Base-by-base conservation (phyloP, 2,329 filamentous ascomycete species). In the Fusarium brachygibbosum region DNA sequence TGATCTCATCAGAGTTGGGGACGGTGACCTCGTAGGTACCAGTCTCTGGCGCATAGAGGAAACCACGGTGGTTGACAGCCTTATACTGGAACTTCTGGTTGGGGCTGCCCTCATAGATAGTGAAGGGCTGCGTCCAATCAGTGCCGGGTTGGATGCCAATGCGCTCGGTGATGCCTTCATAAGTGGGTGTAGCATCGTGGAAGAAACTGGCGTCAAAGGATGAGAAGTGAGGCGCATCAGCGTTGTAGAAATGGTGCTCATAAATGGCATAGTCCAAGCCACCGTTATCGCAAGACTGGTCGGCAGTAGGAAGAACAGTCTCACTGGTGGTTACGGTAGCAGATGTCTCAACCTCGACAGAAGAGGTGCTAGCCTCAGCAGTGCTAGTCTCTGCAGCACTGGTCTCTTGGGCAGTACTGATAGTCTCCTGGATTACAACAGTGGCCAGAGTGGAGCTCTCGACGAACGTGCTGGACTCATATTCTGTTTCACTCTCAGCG, bases 1-100 rank as follows among this genome's bases (percentile, higher is more conserved):
- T 62, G 14, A 62, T 62, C 42, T 62, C 58, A 6, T 62, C 58
- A 17, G 58, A 62, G 44, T 61, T 62, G 12, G 58, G 58, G 2
- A 62, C 28, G 3, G 58, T 62, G 7, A 62, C 56, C 2, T 17
- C 8, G 12, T 62, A 62, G 3, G 11, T 28, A 10, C 58, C 58
- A 0, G 32, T 14, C 1, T 8, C 38, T 1, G 58, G 58, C 4
- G 58, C 58, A 1, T 52, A 62, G 25, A 62, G 37, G 38, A 38
- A 62, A 9, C 56, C 56, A 1, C 7, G 44, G 16, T 62, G 58
- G 31, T 61, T 16, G 32, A 61, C 58, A 14, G 58, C 58, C 56
- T 61, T 62, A 29, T 53, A 62, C 25, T 62, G 58, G 8, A 7
- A 61, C 32, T 12, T 28, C 44, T 62, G 56, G 0, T 2, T 2